Evolutionary conservation across 257 asterid genomes (phyloP), one percentile per base, ranked within the genome.

Genomic region (Gentiana dahurica): DNA sequence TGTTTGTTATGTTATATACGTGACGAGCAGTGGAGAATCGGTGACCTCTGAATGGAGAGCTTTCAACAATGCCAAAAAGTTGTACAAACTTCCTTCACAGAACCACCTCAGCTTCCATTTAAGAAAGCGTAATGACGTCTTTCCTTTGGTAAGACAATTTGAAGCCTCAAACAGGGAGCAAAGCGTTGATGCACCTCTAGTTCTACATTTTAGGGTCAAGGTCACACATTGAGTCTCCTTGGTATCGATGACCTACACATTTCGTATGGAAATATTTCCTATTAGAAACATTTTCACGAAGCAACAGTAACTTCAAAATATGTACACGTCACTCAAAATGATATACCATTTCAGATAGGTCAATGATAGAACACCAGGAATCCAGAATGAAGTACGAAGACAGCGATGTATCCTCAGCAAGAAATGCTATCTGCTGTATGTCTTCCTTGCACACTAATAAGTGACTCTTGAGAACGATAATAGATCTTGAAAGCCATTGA

Each of bases 41-140:
- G 77, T 13, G 36, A 65, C 62, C 70, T 62, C 57, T 44, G 59
- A 60, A 36, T 67, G 71, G 49, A 76, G 58, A 43, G 77, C 77
- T 57, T 61, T 71, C 71, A 76, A 46, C 52, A 77, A 64, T 50
- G 74, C 73, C 57, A 75, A 60, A 36, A 73, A 84, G 50, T 69
- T 68, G 65, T 39, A 54, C n/a, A 73, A 60, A 53, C 68, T 46
- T 61, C 54, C 78, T 57, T 60, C 65, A 11, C 64, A 64, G 70
- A 76, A 72, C 83, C 79, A 71, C 71, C 67, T 70, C n/a, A 74
- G 59, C 75, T 74, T 80, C 77, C 86, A 78, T 8, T 52, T 64
- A 55, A 47, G 37, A 24, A 43, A 73, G 64, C 67, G 68, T 8
- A 67, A 55, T 55, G 36, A 51, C 8, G 46, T 15, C 58, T 58